Conservation (phyloP, 2,329 filamentous ascomycete genomes). For the Stachybotrys chartarum region DNA sequence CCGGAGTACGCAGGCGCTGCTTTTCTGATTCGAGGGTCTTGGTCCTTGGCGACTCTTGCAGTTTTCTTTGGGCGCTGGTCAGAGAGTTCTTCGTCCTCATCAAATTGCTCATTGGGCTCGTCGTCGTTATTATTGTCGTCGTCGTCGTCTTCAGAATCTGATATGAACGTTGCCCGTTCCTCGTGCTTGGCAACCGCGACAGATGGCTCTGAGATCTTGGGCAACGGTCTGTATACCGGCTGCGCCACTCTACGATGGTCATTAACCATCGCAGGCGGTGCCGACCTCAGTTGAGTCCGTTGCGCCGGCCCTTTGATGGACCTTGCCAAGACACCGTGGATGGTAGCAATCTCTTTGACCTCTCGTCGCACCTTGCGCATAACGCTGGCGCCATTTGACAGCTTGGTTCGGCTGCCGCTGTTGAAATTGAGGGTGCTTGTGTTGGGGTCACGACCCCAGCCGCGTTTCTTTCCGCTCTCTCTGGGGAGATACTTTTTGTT, state of each 20-base stretch:
- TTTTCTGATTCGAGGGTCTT: neutral
- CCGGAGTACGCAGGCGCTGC: neutral
- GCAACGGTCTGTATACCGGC: slow-evolving; percentile 20
- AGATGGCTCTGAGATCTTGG: slow-evolving; percentile 11
- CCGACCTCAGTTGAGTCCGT: slow-evolving; percentile 34
- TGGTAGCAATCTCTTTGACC: slow-evolving; percentile 43
- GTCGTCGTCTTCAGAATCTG: slow-evolving; percentile 27
- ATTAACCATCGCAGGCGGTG: slow-evolving; percentile 47
- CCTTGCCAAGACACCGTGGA: slow-evolving; percentile 38
- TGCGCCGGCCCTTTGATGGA: slow-evolving; percentile 14
- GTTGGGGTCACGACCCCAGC: slow-evolving; percentile 19
- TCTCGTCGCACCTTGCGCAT: slow-evolving; percentile 51
- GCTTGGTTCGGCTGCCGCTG: slow-evolving; percentile 44
- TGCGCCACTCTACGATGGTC: slow-evolving; percentile 40
- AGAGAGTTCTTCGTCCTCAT: slow-evolving; percentile 6
- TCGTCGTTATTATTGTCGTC: slow-evolving; percentile 16
- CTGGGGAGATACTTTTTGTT: slow-evolving; percentile 39
- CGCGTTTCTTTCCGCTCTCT: slow-evolving; percentile 21
- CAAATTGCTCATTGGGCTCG: neutral
- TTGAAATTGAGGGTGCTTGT: slow-evolving; percentile 33
- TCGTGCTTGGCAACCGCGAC: slow-evolving; percentile 22
- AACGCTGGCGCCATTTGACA: slow-evolving; percentile 42
- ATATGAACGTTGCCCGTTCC: slow-evolving; percentile 29
- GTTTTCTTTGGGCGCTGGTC: slow-evolving; percentile 6
- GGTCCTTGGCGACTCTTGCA: neutral